These are phyloP conservation scores for Ogataea degrootiae DNA, from an alignment of 805 yeast genomes.

Conservation along the genomic window DNA sequence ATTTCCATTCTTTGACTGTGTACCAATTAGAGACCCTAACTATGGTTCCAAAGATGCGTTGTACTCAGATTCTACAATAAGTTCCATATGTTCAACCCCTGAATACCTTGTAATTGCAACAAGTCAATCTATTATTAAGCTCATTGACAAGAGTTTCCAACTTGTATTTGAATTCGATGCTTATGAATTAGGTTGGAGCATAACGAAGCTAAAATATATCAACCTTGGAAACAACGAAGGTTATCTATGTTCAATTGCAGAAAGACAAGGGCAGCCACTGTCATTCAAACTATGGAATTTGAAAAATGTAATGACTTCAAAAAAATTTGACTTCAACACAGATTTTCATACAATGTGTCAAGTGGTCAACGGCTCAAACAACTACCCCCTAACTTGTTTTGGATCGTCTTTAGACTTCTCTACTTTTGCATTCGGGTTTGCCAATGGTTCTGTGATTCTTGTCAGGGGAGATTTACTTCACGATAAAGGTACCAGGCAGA, in stretches of 20 bases:
- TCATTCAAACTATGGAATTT: conserved; percentile 72
- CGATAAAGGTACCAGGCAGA: conserved; percentile 87
- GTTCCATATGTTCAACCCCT: conserved; percentile 57
- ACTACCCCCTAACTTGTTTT: conserved; percentile 72
- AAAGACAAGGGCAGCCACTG: conserved; percentile 65
- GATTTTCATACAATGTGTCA: conserved; percentile 56
- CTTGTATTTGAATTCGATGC: conserved; percentile 52
- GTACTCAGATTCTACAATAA: conserved; percentile 73
- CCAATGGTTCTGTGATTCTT: conserved; percentile 77
- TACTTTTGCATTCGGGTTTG: conserved; percentile 70
- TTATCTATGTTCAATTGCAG: conserved; percentile 68
- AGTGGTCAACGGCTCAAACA: conserved; percentile 67
- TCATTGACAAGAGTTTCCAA: conserved; percentile 48
- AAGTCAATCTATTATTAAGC: conserved; percentile 46
- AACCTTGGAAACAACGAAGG: conserved; percentile 24
- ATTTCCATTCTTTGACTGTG: conserved; percentile 77
- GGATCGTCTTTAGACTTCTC: conserved; percentile 50
- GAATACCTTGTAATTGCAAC: conserved; percentile 59
- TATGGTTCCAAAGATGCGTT: conserved; percentile 56
- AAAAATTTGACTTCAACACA: conserved; percentile 28
- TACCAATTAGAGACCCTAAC: conserved; percentile 82
- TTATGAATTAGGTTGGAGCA: conserved; percentile 58
- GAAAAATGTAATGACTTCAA: conserved; percentile 37
- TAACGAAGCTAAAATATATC: conserved; percentile 52
- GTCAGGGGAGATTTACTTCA: conserved; percentile 83